Conservation (phyloP, 345 rosid genomes). For the Syzygium jambos region DNA sequence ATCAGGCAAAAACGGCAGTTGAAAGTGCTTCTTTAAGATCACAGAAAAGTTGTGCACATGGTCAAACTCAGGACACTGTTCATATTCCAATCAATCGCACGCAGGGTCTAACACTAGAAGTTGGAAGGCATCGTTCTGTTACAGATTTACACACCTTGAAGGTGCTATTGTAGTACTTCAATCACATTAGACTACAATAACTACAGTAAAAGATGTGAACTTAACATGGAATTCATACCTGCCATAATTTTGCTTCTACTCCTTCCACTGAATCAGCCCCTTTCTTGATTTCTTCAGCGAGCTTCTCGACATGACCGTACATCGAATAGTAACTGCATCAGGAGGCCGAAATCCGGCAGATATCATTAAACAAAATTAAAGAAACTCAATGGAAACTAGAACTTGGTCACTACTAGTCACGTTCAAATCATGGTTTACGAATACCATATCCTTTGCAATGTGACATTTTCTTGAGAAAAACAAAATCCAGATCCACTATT, state of each 20-base stretch:
- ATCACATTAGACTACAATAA: neutral
- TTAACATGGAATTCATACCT: slow-evolving; percentile 19
- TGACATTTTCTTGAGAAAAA: neutral
- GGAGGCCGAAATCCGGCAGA: neutral
- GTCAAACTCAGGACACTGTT: neutral
- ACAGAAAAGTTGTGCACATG: neutral
- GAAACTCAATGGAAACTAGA: neutral
- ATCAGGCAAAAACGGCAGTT: neutral
- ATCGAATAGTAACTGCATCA: slow-evolving; percentile 56
- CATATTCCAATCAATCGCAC: neutral
- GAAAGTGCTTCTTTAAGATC: neutral
- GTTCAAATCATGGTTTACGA: neutral
- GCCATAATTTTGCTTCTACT: slow-evolving; percentile 62
- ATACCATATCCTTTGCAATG: neutral
- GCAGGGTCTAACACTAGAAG: neutral
- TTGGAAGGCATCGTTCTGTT: neutral
- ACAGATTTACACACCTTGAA: neutral
- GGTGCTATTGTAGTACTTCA: no score
- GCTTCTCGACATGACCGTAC: slow-evolving; percentile 70
- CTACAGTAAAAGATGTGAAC: neutral
- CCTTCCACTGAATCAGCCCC: slow-evolving; percentile 65
- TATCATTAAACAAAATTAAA: neutral
- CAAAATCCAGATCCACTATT: neutral
- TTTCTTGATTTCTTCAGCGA: slow-evolving; percentile 59
- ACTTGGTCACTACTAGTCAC: neutral